These are phyloP conservation scores for Nicotiana attenuata DNA, from an alignment of 257 asterid genomes.

Conservation along the genomic window DNA sequence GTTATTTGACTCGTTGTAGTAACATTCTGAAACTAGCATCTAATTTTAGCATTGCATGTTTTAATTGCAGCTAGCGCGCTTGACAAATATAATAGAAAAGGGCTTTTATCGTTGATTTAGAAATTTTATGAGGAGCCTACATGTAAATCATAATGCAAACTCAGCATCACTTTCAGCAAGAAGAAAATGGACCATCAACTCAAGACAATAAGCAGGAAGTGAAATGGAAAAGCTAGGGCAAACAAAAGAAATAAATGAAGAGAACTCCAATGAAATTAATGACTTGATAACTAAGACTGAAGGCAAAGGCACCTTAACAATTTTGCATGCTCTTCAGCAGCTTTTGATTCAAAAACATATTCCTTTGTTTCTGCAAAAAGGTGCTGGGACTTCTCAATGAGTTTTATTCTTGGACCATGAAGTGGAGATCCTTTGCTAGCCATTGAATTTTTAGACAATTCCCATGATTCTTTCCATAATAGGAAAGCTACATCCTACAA, in stretches of 20 bases:
- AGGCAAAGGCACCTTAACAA: slow-evolving; percentile 55
- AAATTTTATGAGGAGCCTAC: background rate
- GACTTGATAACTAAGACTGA: background rate
- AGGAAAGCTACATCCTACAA: slow-evolving; percentile 80
- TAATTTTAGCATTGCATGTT: background rate
- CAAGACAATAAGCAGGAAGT: background rate
- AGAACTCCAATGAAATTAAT: background rate
- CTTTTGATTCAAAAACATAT: slow-evolving; percentile 81
- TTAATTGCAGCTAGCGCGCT: background rate
- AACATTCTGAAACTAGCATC: background rate
- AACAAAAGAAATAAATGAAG: background rate
- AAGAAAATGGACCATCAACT: background rate
- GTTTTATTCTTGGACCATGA: slow-evolving; percentile 77
- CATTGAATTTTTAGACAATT: slow-evolving; percentile 68
- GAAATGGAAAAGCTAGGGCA: background rate
- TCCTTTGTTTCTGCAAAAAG: slow-evolving; percentile 82
- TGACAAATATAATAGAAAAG: background rate
- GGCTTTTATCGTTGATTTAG: background rate
- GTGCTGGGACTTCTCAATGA: slow-evolving; percentile 68
- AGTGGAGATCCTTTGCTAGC: slow-evolving; percentile 77
- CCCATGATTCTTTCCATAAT: slow-evolving; percentile 95
- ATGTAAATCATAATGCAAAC: background rate
- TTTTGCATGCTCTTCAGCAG: slow-evolving; percentile 98
- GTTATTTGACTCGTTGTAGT: background rate
- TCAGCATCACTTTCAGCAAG: background rate